These are phyloP conservation scores for Cymbopogon flexuosus DNA, from an alignment of 202 grass and related monocot species.

Conservation along the genomic window DNA sequence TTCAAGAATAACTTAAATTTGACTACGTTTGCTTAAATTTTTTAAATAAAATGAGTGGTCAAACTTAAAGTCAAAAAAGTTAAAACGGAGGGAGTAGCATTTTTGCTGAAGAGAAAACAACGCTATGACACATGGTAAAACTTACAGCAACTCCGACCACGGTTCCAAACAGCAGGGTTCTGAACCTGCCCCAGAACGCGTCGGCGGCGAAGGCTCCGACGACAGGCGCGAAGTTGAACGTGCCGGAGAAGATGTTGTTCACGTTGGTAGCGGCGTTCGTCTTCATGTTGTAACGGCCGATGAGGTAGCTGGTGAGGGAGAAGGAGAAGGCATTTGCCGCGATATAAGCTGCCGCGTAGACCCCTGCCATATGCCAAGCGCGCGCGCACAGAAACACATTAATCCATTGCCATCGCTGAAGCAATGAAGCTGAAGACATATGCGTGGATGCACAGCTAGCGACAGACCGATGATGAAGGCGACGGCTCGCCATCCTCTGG, in stretches of 20 bases:
- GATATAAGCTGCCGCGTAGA: neutral
- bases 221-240: slow-evolving; percentile 33
- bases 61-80: too few relatives aligned
- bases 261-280: slow-evolving; percentile 18
- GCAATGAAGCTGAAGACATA: neutral
- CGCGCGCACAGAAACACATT: too few relatives aligned
- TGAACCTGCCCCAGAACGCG: slow-evolving; percentile 44
- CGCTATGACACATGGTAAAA: neutral
- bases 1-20: too few relatives aligned
- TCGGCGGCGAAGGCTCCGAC: slow-evolving; percentile 47
- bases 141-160: neutral
- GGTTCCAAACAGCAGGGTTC: slow-evolving; percentile 14
- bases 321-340: neutral
- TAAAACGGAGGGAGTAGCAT: too few relatives aligned
- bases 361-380: neutral
- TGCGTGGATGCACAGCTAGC: neutral
- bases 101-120: too few relatives aligned
- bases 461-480: slow-evolving; percentile 44
- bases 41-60: too few relatives aligned
- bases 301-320: slow-evolving; percentile 24
- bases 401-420: neutral
- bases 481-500: slow-evolving; percentile 47
- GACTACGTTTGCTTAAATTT: too few relatives aligned
- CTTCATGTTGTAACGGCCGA: slow-evolving; percentile 35
- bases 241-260: slow-evolving; percentile 37